phyloP scores from a whole-genome alignment of 2,329 filamentous ascomycete genomes.

The Pseudogymnoascus sp. region DNA sequence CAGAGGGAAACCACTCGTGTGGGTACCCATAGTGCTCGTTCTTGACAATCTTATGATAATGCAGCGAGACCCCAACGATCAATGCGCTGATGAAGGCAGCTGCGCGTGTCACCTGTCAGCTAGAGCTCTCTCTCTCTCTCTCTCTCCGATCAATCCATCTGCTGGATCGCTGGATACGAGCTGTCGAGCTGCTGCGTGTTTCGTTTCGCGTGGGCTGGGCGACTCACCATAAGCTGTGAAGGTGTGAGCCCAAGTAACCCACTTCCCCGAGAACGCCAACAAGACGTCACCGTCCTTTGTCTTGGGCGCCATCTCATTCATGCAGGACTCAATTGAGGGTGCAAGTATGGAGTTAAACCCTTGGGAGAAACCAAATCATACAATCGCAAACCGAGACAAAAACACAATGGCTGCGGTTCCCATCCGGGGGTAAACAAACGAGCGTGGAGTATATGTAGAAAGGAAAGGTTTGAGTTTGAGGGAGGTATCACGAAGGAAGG shows the following conservation, averaged over 20 bases:
- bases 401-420: neutral
- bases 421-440: neutral
- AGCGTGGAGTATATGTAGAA: conserved; percentile 1
- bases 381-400: neutral
- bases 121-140: neutral
- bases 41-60: conserved; percentile 95
- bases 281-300: conserved; percentile 60
- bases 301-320: conserved; percentile 40
- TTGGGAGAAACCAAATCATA: neutral
- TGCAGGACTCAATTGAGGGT: neutral
- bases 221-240: conserved; percentile 68
- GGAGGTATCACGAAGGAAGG: neutral
- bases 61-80: conserved; percentile 70
- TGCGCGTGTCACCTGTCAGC: conserved; percentile 28
- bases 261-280: conserved; percentile 71
- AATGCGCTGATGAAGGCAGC: conserved; percentile 83
- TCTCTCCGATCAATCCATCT: neutral
- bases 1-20: conserved; percentile 93
- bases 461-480: neutral
- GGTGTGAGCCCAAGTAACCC: conserved; percentile 87
- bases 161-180: neutral
- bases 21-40: conserved; percentile 96
- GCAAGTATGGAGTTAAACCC: neutral
- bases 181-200: conserved; percentile 1
- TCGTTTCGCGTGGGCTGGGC: conserved; percentile 2